Percentiles rank a stretch among this genome's conserved stretches.
phyloP scores from a whole-genome alignment of 2,329 filamentous ascomycete genomes.

The Xylaria sp. region DNA sequence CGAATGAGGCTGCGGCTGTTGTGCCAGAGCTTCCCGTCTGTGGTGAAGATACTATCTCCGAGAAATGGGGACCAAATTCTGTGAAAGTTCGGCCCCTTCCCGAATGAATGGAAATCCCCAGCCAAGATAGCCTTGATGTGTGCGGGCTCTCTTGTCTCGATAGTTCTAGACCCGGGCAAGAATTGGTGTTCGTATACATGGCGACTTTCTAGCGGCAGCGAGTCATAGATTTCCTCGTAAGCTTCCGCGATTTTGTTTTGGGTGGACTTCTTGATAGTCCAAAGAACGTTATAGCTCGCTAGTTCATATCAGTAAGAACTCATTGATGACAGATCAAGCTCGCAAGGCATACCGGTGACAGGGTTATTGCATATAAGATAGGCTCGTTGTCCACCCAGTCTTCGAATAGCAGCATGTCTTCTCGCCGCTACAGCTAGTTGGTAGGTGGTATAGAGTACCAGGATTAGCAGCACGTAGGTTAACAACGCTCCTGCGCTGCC shows the following conservation, averaged over 20 bases:
- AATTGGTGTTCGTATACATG: conserved; percentile 33
- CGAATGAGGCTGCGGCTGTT: conserved; percentile 61
- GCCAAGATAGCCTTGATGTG: conserved; percentile 68
- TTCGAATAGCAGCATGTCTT: conserved; percentile 35
- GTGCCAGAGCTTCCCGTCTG: conserved; percentile 62
- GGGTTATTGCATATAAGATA: conserved; percentile 31
- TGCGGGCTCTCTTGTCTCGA: conserved; percentile 60
- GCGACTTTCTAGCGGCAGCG: conserved; percentile 19
- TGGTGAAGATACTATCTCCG: conserved; percentile 65
- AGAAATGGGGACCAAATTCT: conserved; percentile 57
- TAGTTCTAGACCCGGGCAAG: conserved; percentile 26
- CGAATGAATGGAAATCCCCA: conserved; percentile 65
- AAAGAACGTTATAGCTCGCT: conserved; percentile 14
- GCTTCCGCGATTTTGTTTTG: conserved; percentile 25
- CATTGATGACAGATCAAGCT: neutral
- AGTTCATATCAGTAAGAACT: neutral
- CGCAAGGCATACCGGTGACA: conserved; percentile 24
- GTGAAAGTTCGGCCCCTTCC: conserved; percentile 55
- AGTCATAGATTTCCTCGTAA: conserved; percentile 24
- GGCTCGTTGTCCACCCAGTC: conserved; percentile 33
- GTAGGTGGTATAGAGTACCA: conserved; percentile 24
- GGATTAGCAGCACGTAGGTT: conserved; percentile 14
- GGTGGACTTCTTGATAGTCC: conserved; percentile 20
- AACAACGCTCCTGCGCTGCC: conserved; percentile 1
- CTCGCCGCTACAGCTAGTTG: conserved; percentile 16